These are phyloP conservation scores for Alternaria postmessia DNA, from an alignment of 2,329 filamentous ascomycete genomes.

Conservation along the genomic window DNA sequence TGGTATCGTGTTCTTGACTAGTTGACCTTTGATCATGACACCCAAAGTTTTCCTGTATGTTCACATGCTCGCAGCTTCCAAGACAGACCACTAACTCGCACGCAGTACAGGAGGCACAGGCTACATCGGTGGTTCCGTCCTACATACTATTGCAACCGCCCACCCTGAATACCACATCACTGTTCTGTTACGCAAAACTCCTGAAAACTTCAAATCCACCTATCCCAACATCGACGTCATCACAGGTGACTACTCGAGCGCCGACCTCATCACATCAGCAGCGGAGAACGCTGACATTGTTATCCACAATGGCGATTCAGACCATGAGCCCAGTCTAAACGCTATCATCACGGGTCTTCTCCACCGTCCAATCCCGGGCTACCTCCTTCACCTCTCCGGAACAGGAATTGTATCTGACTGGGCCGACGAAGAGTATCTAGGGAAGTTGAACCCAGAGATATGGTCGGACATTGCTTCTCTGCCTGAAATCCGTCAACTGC, in stretches of 20 bases:
- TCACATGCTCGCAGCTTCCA: neutral
- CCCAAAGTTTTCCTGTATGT: no score
- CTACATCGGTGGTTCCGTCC: conserved; percentile 63
- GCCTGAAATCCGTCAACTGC: conserved; percentile 61
- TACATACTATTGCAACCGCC: conserved; percentile 55
- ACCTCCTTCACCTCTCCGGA: conserved; percentile 63
- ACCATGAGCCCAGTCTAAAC: conserved; percentile 43
- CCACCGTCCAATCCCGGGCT: conserved; percentile 53
- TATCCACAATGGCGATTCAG: conserved; percentile 45
- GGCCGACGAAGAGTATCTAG: conserved; percentile 41
- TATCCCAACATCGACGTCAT: conserved; percentile 57
- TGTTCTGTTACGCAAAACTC: conserved; percentile 54
- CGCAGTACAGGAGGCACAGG: conserved; percentile 60
- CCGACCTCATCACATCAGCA: conserved; percentile 55
- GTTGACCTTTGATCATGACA: no score
- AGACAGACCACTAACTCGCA: neutral
- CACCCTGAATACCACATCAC: conserved; percentile 60
- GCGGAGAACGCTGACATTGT: conserved; percentile 61
- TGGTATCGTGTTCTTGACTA: no score
- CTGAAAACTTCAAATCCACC: conserved; percentile 37
- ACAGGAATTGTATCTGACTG: conserved; percentile 62
- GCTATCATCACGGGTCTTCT: conserved; percentile 63
- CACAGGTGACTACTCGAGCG: conserved; percentile 58
- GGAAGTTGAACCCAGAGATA: conserved; percentile 46
- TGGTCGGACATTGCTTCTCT: conserved; percentile 67